Evolutionary conservation across 805 yeast species (phyloP), one percentile per base, ranked within the genome.

Genomic region (Maudiozyma pseudohumilis): DNA sequence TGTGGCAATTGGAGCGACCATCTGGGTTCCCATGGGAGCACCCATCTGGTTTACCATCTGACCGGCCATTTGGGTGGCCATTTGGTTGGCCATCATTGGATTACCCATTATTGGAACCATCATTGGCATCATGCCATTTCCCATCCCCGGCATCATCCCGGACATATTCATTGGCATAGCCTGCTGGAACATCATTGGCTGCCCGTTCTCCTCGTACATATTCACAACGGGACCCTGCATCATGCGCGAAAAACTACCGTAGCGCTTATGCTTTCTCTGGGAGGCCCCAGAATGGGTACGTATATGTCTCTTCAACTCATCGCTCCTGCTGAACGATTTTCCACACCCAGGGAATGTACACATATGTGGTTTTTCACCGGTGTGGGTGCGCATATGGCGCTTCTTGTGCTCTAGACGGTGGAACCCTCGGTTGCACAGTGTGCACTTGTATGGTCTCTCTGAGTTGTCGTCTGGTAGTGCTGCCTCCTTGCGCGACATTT

Each of bases 381-480:
- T 86, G 62, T 86, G 95, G 8, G 95, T 86, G 40, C 95, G 68
- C 48, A 87, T 80, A 57, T 86, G 96, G 47, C 96, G 71, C 10
- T 94, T 86, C 55, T 84, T 94, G 59, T 86, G 96, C 59, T 86
- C 96, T 34, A 86, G 65, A 43, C 95, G 70, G 58, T 84, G 89
- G 57, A 86, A 86, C 8, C 94, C 85, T 63, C 85, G 83, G 35
- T 75, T 77, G 60, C 96, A 86, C 50, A 82, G 67, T 16, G 88
- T 79, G 53, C 96, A 86, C 50, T 77, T 76, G 66, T 82, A 87
- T 3, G 95, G 96, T 45, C 94, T 63, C 25, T 65, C 61, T 12
- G 45, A 47, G 15, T 48, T 50, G 31, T 39, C 40, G 7, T 10
- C 29, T 26, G 42, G 40, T n/a, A 33, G 32, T 15, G 37, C 36